phyloP scores from a whole-genome alignment of 139 green algal genomes.

The Astrephomene gubernaculifera region DNA sequence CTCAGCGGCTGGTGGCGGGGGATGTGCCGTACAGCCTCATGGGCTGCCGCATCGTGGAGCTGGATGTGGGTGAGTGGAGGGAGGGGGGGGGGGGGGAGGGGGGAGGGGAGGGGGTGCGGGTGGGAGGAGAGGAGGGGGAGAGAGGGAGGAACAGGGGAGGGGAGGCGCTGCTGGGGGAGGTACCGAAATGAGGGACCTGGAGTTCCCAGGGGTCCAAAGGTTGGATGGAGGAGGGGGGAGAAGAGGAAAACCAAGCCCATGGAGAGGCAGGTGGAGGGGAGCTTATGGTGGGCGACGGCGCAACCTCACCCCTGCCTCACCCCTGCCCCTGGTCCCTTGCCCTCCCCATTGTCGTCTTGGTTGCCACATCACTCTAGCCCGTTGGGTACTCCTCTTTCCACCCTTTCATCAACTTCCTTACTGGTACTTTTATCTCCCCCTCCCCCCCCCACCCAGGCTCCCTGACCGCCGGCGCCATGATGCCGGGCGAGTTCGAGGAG shows the following conservation, averaged over 20 bases:
- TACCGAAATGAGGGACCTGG: too few relatives aligned
- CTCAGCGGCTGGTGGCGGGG: constrained; percentile 79
- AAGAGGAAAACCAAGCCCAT: too few relatives aligned
- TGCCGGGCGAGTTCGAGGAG: constrained; percentile 96
- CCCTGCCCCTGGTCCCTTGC: too few relatives aligned
- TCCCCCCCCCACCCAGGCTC: constrained; percentile 40
- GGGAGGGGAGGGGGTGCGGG: neutral
- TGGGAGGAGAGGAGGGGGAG: constrained; percentile 84
- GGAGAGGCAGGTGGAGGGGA: too few relatives aligned
- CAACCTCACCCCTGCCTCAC: too few relatives aligned
- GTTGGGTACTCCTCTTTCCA: too few relatives aligned
- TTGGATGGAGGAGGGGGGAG: too few relatives aligned
- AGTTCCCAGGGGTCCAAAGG: neutral
- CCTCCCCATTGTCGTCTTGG: too few relatives aligned
- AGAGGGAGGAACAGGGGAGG: neutral
- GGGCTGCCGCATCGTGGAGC: constrained; percentile 59
- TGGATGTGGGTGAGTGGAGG: constrained; percentile 83
- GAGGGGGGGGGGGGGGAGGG: neutral
- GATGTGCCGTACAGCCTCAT: constrained; percentile 65
- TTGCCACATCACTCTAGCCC: too few relatives aligned
- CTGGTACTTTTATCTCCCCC: neutral
- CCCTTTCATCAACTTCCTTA: too few relatives aligned
- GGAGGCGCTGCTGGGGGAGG: too few relatives aligned
- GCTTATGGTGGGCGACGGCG: too few relatives aligned
- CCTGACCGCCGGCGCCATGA: constrained; percentile 87